Evolutionary conservation across 257 asterid species (phyloP).

Genomic region (Perilla frutescens): DNA sequence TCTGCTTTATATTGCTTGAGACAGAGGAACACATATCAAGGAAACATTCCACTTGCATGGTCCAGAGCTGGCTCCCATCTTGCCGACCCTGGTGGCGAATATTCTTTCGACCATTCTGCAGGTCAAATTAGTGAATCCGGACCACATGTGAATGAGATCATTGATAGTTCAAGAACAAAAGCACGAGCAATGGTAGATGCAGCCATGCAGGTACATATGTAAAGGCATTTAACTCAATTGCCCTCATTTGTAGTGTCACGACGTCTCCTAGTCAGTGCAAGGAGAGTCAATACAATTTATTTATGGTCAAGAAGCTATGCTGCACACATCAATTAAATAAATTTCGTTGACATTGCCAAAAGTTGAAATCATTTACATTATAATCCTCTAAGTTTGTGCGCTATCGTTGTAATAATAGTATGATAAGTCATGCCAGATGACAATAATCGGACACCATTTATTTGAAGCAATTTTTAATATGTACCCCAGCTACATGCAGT

Average conservation of each 20-base stretch:
- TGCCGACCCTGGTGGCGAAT: constrained; percentile 44
- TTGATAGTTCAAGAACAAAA: constrained; percentile 72
- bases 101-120: constrained; percentile 48
- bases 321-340: too few relatives aligned
- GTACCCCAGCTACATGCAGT: background rate
- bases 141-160: constrained; percentile 66
- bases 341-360: constrained; percentile 1
- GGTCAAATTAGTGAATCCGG: constrained; percentile 57
- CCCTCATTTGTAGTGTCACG: too few relatives aligned
- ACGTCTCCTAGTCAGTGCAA: background rate
- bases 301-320: background rate
- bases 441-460: background rate
- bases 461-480: constrained; percentile 5
- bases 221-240: background rate
- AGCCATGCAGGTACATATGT: constrained; percentile 73
- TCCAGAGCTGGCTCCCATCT: constrained; percentile 45
- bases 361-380: background rate
- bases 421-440: background rate
- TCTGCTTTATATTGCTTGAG: constrained; percentile 69
- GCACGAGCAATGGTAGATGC: constrained; percentile 84
- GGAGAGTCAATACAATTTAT: constrained; percentile 1
- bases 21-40: constrained; percentile 77
- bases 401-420: background rate
- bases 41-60: constrained; percentile 48
- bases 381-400: background rate